phyloP scores from a whole-genome alignment of 2,329 filamentous ascomycete species.

The Claviceps sp. region DNA sequence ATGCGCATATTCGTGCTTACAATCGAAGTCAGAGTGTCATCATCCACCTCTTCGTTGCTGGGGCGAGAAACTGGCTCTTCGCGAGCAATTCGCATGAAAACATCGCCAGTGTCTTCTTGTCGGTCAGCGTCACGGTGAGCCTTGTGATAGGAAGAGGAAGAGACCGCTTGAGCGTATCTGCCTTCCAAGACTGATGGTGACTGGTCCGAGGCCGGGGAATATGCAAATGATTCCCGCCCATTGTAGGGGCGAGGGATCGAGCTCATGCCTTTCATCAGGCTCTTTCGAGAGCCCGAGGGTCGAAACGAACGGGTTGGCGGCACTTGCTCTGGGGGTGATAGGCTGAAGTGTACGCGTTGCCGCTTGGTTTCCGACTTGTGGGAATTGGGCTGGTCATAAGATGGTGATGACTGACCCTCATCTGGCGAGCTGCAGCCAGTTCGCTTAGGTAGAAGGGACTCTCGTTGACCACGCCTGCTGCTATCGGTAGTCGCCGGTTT shows the following conservation, averaged over 20 bases:
- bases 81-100: constrained; percentile 45
- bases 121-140: not conserved
- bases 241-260: constrained; percentile 30
- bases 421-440: constrained; percentile 26
- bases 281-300: constrained; percentile 43
- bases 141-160: not conserved
- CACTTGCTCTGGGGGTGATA: constrained; percentile 25
- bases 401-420: constrained; percentile 30
- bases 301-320: constrained; percentile 44
- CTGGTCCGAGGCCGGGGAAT: constrained; percentile 31
- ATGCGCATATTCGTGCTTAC: constrained; percentile 26
- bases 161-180: constrained; percentile 4
- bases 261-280: constrained; percentile 39
- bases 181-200: constrained; percentile 40
- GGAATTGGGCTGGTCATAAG: constrained; percentile 34
- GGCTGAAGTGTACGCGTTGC: constrained; percentile 17
- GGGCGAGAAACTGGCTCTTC: constrained; percentile 33
- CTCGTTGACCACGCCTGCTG: constrained; percentile 27
- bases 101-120: constrained; percentile 40
- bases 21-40: constrained; percentile 24
- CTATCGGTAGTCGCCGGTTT: constrained; percentile 11
- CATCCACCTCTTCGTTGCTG: constrained; percentile 21
- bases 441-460: constrained; percentile 32
- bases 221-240: constrained; percentile 26
- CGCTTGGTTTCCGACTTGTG: constrained; percentile 28